Percentiles rank a stretch among this genome's conserved stretches.
These are phyloP conservation scores for Aspergillus pseudoglaucus DNA, from an alignment of 2,329 filamentous ascomycete species.

Conservation along the genomic window DNA sequence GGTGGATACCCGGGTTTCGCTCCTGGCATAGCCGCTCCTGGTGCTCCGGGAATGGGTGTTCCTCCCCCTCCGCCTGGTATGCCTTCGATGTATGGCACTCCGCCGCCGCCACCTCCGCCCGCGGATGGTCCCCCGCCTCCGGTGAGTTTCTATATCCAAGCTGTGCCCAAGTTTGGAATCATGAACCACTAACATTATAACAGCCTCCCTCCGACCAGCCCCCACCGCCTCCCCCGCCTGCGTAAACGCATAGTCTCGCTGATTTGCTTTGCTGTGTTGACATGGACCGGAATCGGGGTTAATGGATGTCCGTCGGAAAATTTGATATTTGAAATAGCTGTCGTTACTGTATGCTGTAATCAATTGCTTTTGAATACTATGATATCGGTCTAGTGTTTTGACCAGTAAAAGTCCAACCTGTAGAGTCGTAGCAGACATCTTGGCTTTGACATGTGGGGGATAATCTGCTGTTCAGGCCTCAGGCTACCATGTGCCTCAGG, in stretches of 20 bases:
- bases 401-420: too few relatives aligned
- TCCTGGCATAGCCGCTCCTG: slow-evolving; percentile 47
- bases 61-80: slow-evolving; percentile 44
- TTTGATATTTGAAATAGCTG: too few relatives aligned
- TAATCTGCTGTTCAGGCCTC: neutral
- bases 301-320: too few relatives aligned
- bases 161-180: neutral
- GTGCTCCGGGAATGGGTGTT: slow-evolving; percentile 42
- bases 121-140: slow-evolving; percentile 38
- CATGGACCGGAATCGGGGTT: neutral
- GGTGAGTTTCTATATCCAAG: slow-evolving; percentile 18
- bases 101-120: slow-evolving; percentile 37
- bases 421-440: too few relatives aligned
- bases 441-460: too few relatives aligned
- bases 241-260: slow-evolving; percentile 14
- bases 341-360: too few relatives aligned
- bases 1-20: slow-evolving; percentile 44
- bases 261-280: neutral
- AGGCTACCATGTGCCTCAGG: neutral
- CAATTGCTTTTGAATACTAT: too few relatives aligned
- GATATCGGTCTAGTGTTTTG: too few relatives aligned
- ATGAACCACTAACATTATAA: slow-evolving; percentile 14
- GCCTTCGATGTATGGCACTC: slow-evolving; percentile 29
- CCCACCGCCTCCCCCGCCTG: slow-evolving; percentile 56
- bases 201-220: slow-evolving; percentile 50